Percentiles rank a stretch among this genome's conserved stretches.
phyloP scores from a whole-genome alignment of 2,329 filamentous ascomycete species.

The Fusarium falciforme region DNA sequence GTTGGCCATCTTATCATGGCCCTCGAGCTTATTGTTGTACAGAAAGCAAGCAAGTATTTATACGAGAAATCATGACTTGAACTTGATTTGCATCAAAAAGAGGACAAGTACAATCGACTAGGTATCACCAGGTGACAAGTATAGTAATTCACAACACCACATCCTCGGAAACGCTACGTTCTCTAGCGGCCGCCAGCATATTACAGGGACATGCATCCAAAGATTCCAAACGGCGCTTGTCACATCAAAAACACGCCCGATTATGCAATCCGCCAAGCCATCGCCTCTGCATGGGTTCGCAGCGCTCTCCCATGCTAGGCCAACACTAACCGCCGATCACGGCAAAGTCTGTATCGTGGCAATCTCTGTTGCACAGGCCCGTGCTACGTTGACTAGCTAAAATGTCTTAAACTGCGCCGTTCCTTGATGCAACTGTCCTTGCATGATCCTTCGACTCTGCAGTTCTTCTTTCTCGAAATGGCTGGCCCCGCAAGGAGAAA shows the following conservation, averaged over 20 bases:
- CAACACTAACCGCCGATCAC: neutral
- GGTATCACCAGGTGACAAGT: no score
- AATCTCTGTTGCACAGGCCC: neutral
- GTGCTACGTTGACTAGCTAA: neutral
- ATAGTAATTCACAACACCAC: neutral
- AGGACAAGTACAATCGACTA: neutral
- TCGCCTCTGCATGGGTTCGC: neutral
- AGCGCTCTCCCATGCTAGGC: neutral
- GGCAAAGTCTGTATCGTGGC: neutral
- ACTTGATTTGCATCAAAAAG: neutral
- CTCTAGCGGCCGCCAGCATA: neutral
- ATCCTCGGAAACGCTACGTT: neutral
- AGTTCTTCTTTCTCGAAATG: neutral
- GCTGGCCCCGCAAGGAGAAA: conserved; percentile 13
- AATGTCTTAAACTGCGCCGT: conserved; percentile 5
- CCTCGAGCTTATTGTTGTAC: neutral
- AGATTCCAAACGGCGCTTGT: neutral
- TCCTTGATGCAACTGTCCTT: neutral
- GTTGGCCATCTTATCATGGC: neutral
- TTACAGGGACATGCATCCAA: neutral
- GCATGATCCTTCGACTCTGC: neutral
- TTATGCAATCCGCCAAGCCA: conserved; percentile 4
- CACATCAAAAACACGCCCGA: neutral
- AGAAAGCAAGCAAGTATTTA: neutral
- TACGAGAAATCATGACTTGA: neutral